Conservation (phyloP, 129 eudicot species). For the Flaveria trinervia region DNA sequence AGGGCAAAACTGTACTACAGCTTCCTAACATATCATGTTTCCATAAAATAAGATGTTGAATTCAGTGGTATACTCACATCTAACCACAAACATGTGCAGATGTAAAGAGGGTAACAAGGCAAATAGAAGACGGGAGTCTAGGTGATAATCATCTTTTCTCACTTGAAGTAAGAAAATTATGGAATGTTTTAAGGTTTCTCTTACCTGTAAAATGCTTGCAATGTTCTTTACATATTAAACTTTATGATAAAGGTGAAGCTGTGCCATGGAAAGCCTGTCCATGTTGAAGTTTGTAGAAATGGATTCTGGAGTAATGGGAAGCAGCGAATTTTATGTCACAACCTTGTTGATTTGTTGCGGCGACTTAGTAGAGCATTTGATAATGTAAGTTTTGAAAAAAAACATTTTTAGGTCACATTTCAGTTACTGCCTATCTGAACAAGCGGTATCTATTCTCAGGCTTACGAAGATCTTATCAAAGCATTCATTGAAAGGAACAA, state of each 20-base stretch:
- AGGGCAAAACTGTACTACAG: background rate
- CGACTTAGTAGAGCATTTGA: conserved; percentile 91
- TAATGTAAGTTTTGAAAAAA: conserved; percentile 51
- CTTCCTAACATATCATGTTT: background rate
- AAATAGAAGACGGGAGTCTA: conserved; percentile 51
- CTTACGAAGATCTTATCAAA: conserved; percentile 92
- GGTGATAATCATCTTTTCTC: conserved; percentile 68
- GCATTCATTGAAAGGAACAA: conserved; percentile 95
- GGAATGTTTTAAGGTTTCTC: background rate
- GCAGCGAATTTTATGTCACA: conserved; percentile 80
- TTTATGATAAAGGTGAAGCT: conserved; percentile 69
- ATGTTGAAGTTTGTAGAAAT: conserved; percentile 75
- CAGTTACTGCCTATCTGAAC: conserved; percentile 13
- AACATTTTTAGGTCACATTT: conserved; percentile 23
- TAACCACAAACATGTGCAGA: conserved; percentile 43
- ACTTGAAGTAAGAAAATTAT: conserved; percentile 62
- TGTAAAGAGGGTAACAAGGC: conserved; percentile 63
- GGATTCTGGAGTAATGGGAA: conserved; percentile 81
- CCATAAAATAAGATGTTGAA: background rate
- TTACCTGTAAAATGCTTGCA: background rate
- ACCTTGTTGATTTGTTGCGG: conserved; percentile 90
- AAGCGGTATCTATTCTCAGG: conserved; percentile 48
- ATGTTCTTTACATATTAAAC: background rate
- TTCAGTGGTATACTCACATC: conserved; percentile 11
- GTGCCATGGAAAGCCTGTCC: conserved; percentile 83